phyloP scores from a whole-genome alignment of 2,329 filamentous ascomycete genomes.

The Aspergillus terreus region DNA sequence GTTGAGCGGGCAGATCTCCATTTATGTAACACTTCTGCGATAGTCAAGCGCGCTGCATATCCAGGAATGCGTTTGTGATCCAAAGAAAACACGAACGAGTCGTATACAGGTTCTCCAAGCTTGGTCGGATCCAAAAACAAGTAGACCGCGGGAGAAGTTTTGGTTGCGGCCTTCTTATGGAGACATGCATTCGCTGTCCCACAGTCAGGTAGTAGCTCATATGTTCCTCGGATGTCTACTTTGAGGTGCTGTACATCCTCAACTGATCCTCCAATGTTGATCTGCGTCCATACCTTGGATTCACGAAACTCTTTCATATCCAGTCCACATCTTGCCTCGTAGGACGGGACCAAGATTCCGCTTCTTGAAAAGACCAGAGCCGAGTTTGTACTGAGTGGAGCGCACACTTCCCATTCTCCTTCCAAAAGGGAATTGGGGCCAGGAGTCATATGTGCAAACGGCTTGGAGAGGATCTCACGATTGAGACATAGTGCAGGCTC shows the following conservation, averaged over 20 bases:
- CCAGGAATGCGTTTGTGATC: constrained; percentile 45
- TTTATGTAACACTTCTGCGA: constrained; percentile 45
- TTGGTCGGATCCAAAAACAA: constrained; percentile 57
- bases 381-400: constrained; percentile 35
- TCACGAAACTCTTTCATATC: constrained; percentile 33
- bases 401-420: constrained; percentile 45
- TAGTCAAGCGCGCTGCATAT: constrained; percentile 42
- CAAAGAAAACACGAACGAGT: constrained; percentile 56
- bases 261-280: constrained; percentile 38
- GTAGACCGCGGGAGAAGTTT: constrained; percentile 39
- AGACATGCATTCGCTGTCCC: constrained; percentile 55
- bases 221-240: constrained; percentile 47
- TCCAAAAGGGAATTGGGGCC: constrained; percentile 25
- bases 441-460: constrained; percentile 48
- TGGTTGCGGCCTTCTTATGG: constrained; percentile 42
- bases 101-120: constrained; percentile 43
- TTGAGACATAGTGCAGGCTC: constrained; percentile 38
- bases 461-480: constrained; percentile 42
- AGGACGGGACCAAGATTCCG: constrained; percentile 32
- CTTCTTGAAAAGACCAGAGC: constrained; percentile 34
- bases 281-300: constrained; percentile 42
- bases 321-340: constrained; percentile 40
- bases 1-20: constrained; percentile 41
- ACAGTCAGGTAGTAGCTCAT: constrained; percentile 52
- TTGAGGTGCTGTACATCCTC: constrained; percentile 27